Base-by-base conservation (phyloP, 1,284 basidiomycete genomes). In the Sanguinoderma infundibulare region DNA sequence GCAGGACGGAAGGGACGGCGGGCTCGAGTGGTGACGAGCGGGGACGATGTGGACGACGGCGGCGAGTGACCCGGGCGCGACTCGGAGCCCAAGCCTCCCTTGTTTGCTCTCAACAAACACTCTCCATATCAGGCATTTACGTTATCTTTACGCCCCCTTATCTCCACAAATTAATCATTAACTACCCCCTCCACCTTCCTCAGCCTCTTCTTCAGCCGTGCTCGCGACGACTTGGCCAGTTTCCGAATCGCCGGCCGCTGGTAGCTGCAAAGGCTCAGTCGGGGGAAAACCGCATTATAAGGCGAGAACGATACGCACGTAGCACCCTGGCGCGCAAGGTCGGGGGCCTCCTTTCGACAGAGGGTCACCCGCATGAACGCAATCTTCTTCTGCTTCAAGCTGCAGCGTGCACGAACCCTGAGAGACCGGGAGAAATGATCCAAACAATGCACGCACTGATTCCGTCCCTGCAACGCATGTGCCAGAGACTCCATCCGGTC, bases 301-400 rank as follows among this genome's bases (percentile, higher is more conserved):
- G 8, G 38, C 4, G 28, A 36, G 20, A 55, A 26, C 2, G n/a
- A 52, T 42, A 73, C 85, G 68, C 71, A 90, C 89, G 86, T 90
- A 46, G 81, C 81, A 7, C 80, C 77, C 35, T 71, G 67, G 30
- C 71, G 64, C 28, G 79, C 73, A 42, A 83, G 69, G 20, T 81
- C 75, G 2, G 80, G 79, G 1, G 90, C 71, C 38, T 83, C 79
- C 47, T 69, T 70, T 28, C 79, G 77, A 17, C 84, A 87, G 0
- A 95, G 77, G 0, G 87, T 94, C 63, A 95, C 81, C 64, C 83
- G 84, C 84, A 95, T 90, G 67, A 86, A 93, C 0, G 92, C 89
- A 2, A 83, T 84, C 68, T 87, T 85, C 6, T 81, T 81, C 72
- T 86, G 83, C 63, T 84, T 84, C 8, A 86, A 75, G 65, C 92